A percentile compares a stretch with the other conserved stretches of the same genome.
Evolutionary conservation across 345 rosid genomes (phyloP).

Genomic region (Bruguiera parviflora): DNA sequence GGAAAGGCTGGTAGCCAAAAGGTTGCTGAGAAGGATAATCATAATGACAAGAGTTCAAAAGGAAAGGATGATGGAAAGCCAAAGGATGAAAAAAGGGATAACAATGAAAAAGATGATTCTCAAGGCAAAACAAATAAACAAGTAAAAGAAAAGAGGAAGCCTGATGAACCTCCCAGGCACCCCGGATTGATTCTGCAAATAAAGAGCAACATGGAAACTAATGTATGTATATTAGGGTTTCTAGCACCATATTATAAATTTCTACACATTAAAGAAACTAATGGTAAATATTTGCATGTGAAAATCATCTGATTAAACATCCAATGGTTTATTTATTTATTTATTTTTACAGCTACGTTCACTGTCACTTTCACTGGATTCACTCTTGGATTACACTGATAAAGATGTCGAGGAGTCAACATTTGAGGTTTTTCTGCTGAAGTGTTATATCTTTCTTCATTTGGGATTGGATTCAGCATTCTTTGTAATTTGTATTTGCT

Average conservation of each 20-base stretch:
- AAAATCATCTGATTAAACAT: slow-evolving; percentile 3
- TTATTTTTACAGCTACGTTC: slow-evolving; percentile 55
- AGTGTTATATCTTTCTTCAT: neutral
- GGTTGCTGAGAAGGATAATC: slow-evolving; percentile 31
- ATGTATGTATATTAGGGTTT: slow-evolving; percentile 43
- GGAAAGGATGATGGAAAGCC: slow-evolving; percentile 34
- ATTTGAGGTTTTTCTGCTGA: slow-evolving; percentile 60
- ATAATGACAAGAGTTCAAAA: slow-evolving; percentile 39
- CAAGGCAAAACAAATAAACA: slow-evolving; percentile 46
- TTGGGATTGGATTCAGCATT: neutral
- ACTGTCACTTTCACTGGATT: slow-evolving; percentile 78
- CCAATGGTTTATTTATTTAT: slow-evolving; percentile 16
- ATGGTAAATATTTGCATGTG: neutral
- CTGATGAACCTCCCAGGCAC: slow-evolving; percentile 73
- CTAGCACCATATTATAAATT: slow-evolving; percentile 6
- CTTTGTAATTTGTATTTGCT: neutral
- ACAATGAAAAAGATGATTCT: slow-evolving; percentile 41
- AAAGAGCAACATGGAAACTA: slow-evolving; percentile 58
- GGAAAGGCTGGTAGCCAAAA: slow-evolving; percentile 39
- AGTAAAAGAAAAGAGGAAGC: slow-evolving; percentile 61
- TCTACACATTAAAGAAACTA: slow-evolving; percentile 6
- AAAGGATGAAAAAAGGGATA: slow-evolving; percentile 49
- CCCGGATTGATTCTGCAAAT: slow-evolving; percentile 76
- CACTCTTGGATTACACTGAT: slow-evolving; percentile 87
- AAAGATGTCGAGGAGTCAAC: slow-evolving; percentile 89